Conservation (phyloP, 768 basidiomycete species). For the Boletellus emodensis region DNA sequence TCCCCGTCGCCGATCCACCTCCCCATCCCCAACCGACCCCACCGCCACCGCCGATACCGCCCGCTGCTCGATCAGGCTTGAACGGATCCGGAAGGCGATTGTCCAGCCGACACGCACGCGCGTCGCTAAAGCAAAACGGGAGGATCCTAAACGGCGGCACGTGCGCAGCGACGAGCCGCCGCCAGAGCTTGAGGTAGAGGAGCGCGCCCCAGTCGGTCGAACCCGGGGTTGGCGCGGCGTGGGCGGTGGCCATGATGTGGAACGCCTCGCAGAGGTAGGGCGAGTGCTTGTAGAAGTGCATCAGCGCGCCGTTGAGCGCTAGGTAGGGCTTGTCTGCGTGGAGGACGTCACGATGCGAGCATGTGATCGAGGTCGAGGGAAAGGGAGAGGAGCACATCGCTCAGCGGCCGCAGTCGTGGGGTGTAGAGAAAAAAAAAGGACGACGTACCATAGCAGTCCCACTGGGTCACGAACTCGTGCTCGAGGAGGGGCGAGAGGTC, state of each 20-base stretch:
- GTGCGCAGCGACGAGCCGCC: constrained; percentile 66
- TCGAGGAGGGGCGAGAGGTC: constrained; percentile 84
- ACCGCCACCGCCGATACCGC: no score
- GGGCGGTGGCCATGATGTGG: constrained; percentile 76
- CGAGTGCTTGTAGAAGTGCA: constrained; percentile 88
- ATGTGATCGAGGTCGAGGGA: not conserved
- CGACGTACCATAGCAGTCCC: constrained; percentile 92
- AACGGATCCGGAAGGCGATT: constrained; percentile 95
- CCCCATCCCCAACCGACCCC: constrained; percentile 29
- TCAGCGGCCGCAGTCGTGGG: no score
- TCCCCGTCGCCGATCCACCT: constrained; percentile 49
- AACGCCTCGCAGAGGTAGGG: constrained; percentile 98
- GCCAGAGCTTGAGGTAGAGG: constrained; percentile 89
- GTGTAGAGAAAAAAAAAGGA: not conserved
- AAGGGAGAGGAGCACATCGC: no score
- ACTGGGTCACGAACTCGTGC: constrained; percentile 96
- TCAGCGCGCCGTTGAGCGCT: constrained; percentile 88
- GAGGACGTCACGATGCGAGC: not conserved
- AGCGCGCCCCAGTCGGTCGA: constrained; percentile 94
- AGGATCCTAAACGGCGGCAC: constrained; percentile 87
- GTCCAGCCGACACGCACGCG: constrained; percentile 84
- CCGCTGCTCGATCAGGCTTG: constrained; percentile 39
- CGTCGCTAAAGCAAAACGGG: constrained; percentile 95
- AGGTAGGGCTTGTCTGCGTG: constrained; percentile 66
- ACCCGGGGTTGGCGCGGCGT: constrained; percentile 60